Percentiles rank a stretch among this genome's conserved stretches.
Evolutionary conservation across 306 rosid species (phyloP).

Genomic region (Rubus parviflorus): DNA sequence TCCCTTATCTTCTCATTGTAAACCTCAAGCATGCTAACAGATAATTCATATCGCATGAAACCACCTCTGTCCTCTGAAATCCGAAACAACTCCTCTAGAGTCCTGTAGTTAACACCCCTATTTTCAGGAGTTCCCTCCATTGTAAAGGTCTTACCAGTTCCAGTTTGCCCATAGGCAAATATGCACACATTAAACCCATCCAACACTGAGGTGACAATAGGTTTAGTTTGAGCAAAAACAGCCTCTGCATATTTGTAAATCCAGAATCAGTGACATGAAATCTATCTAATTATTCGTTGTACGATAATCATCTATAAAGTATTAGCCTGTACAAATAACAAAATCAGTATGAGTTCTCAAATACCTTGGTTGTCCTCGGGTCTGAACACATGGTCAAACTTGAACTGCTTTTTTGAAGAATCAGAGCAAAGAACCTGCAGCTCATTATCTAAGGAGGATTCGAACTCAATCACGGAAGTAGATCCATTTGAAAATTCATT

Average conservation of each 20-base stretch:
- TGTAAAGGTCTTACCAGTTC: slow-evolving; percentile 95
- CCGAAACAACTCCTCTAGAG: slow-evolving; percentile 76
- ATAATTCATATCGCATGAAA: slow-evolving; percentile 67
- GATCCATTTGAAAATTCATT: slow-evolving; percentile 55
- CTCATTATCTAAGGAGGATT: slow-evolving; percentile 67
- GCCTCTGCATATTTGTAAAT: slow-evolving; percentile 52
- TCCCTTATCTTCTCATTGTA: slow-evolving; percentile 93
- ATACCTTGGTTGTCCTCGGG: slow-evolving; percentile 88
- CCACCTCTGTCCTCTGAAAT: slow-evolving; percentile 69
- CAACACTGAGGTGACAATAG: slow-evolving; percentile 83
- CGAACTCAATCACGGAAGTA: slow-evolving; percentile 64
- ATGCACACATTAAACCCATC: slow-evolving; percentile 95
- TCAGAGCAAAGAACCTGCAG: slow-evolving; percentile 80
- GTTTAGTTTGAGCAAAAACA: slow-evolving; percentile 79
- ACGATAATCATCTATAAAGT: neutral
- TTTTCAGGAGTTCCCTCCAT: slow-evolving; percentile 92
- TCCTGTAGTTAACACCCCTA: slow-evolving; percentile 95
- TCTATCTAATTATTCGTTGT: neutral
- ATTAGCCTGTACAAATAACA: neutral
- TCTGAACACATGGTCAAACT: slow-evolving; percentile 81
- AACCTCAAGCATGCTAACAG: slow-evolving; percentile 95
- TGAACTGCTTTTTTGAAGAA: slow-evolving; percentile 85
- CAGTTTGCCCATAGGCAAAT: slow-evolving; percentile 99
- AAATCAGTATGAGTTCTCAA: slow-evolving; percentile 13
- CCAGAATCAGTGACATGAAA: neutral